phyloP scores from a whole-genome alignment of 805 yeast genomes.

The Hanseniaspora valbyensis region DNA sequence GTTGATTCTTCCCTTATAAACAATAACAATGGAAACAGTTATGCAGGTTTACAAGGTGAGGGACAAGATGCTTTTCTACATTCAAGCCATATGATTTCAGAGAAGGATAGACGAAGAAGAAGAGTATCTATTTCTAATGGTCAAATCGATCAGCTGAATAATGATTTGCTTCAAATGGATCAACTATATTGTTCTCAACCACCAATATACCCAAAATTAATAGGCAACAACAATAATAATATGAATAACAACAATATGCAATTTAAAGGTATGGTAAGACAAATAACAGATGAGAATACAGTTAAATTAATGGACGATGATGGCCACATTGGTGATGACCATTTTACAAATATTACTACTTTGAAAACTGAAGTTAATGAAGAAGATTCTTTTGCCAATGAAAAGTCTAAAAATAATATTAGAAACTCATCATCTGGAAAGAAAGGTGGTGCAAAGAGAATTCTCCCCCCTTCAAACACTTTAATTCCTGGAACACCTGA shows the following conservation, averaged over 20 bases:
- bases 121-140: slow-evolving; percentile 77
- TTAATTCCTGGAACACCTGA: slow-evolving; percentile 59
- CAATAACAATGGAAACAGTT: background rate
- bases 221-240: background rate
- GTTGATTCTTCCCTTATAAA: background rate
- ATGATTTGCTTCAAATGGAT: slow-evolving; percentile 30
- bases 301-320: too few species aligned
- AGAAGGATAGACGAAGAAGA: slow-evolving; percentile 32
- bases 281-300: too few species aligned
- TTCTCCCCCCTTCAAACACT: slow-evolving; percentile 28
- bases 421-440: background rate
- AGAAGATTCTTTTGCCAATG: too few species aligned
- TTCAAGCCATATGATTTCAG: background rate
- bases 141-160: slow-evolving; percentile 65
- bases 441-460: slow-evolving; percentile 14
- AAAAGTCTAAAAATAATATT: background rate
- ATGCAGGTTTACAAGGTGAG: background rate
- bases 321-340: background rate
- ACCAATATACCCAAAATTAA: slow-evolving; percentile 23
- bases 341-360: too few species aligned
- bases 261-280: background rate
- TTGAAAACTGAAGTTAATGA: too few species aligned
- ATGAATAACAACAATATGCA: background rate
- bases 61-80: background rate
- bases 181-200: slow-evolving; percentile 31